A percentile compares a stretch with the other conserved stretches of the same genome.
phyloP scores from a whole-genome alignment of 1,139 yeast genomes.

The Martiniozyma asiatica region DNA sequence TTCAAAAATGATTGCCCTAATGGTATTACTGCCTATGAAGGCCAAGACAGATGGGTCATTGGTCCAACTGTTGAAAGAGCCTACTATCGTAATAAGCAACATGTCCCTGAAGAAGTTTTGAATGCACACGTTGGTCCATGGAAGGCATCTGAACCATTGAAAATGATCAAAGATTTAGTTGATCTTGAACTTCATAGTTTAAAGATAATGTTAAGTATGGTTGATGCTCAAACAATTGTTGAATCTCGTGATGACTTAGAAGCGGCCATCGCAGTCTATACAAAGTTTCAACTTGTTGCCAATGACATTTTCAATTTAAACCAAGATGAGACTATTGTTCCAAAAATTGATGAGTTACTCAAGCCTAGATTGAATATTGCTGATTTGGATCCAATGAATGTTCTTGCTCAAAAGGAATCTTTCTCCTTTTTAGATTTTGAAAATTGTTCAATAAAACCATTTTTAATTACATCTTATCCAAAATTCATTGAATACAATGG shows the following conservation, averaged over 20 bases:
- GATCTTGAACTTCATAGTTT: slow-evolving; percentile 55
- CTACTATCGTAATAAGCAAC: slow-evolving; percentile 57
- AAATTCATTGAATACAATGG: slow-evolving; percentile 79
- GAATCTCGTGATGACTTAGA: slow-evolving; percentile 19
- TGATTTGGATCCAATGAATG: slow-evolving; percentile 86
- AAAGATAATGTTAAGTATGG: slow-evolving; percentile 39
- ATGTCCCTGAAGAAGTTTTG: slow-evolving; percentile 32
- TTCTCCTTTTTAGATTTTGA: slow-evolving; percentile 70
- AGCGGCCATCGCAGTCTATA: slow-evolving; percentile 44
- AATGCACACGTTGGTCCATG: slow-evolving; percentile 64
- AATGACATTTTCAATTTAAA: slow-evolving; percentile 41
- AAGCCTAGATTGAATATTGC: slow-evolving; percentile 69
- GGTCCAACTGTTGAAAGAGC: slow-evolving; percentile 82
- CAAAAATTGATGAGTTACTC: slow-evolving; percentile 48
- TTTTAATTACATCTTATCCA: slow-evolving; percentile 67
- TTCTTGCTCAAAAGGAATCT: slow-evolving; percentile 35
- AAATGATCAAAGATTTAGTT: slow-evolving; percentile 53
- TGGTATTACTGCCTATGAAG: slow-evolving; percentile 42
- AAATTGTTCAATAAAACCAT: slow-evolving; percentile 68
- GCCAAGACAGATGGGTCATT: slow-evolving; percentile 72
- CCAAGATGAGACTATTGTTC: slow-evolving; percentile 27
- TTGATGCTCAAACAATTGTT: slow-evolving; percentile 38
- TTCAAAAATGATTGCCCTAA: slow-evolving; percentile 43
- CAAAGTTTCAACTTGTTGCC: slow-evolving; percentile 43
- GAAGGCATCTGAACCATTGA: slow-evolving; percentile 43